Evolutionary conservation across 176 grass and related monocot genomes (phyloP), one percentile per base, ranked within the genome.

Genomic region (Cocos nucifera): DNA sequence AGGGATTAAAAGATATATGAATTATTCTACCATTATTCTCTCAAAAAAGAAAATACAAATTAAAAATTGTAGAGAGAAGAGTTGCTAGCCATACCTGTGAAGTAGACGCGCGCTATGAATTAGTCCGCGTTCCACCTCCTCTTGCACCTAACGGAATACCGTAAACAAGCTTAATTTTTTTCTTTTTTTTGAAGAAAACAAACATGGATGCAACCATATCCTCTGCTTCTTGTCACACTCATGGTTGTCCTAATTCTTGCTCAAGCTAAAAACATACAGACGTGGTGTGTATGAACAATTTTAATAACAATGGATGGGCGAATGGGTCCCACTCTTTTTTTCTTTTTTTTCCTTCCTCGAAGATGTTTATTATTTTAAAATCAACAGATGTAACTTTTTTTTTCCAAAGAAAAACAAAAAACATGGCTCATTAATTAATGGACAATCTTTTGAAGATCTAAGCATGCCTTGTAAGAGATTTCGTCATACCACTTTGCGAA

Each of bases 51-150:
- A 29, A 29, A 29, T 29, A 29, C 28, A 29, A 2, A 44, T n/a
- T n/a, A n/a, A n/a, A n/a, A n/a, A n/a, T n/a, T 3, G 10, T 44
- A 44, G 8, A 44, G 8, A 44, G 35, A 44, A 8, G 35, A 12
- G 35, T 14, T 44, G 35, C 35, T 2, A 14, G 35, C 35, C 14
- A 0, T 83, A 77, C 89, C 85, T 55, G 21, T 83, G 84, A 23
- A 74, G 58, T 50, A 51, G 74, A 6, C 67, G 77, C 51, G 79
- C 57, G 63, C 57, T 75, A 32, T 77, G 80, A 22, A 44, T n/a
- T 6, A 99, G 85, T 62, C 73, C 74, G 15, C 75, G 77, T 65
- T 93, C 70, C 15, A 99, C 50, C 64, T 99, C 94, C 71, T 99
- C 94, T 52, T 89, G 73, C 56, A 98, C 84, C 93, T 97, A 82